Base-by-base conservation (phyloP, 192 early-diverging fungal genomes). In the Gonapodya sp. region DNA sequence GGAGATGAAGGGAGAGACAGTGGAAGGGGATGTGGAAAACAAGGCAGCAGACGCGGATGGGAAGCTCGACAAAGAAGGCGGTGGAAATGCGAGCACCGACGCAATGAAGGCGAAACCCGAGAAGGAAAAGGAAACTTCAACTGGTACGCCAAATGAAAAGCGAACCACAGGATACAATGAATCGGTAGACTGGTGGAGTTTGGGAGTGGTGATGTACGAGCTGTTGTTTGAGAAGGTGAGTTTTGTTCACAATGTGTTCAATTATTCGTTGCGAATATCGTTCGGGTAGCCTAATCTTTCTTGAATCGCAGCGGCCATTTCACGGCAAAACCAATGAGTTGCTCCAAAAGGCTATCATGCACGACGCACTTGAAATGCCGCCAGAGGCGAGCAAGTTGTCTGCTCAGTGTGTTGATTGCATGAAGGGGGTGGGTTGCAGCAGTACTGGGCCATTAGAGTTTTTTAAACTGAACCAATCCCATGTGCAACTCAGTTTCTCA, bases 101-200 rank as follows among this genome's bases (percentile, higher is more conserved):
- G 46, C 46, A 24, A 8, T 64, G 8, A 64, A 64, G 46, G 46
- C 46, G 8, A 24, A 8, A 16, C 8, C 8, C 8, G 46, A 64
- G 8, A 64, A 64, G 46, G 24, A 8, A 24, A 64, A 64, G 24
- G 46, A 64, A 8, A 24, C 46, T 24, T 8, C 46, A 8, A 64
- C 46, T 16, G 46, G 46, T 24, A 64, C 8, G 46, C 8, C 46
- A 8, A 64, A 24, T 64, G 46, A 64, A 24, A 64, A 64, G 46
- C 46, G 46, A 16, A 24, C 46, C 75, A 87, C 84, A 73, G 95
- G 95, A 0, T 98, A 98, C 85, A 90, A 86, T 8, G 88, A 89
- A 31, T 91, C 90, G 36, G 94, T 97, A 14, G 97, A 98, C 85
- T 98, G 95, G 95, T 98, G 97, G 97, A 93, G 93, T 31, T 82